Conservation (phyloP, 2,329 filamentous ascomycete genomes). For the Magnaporthales sp. region DNA sequence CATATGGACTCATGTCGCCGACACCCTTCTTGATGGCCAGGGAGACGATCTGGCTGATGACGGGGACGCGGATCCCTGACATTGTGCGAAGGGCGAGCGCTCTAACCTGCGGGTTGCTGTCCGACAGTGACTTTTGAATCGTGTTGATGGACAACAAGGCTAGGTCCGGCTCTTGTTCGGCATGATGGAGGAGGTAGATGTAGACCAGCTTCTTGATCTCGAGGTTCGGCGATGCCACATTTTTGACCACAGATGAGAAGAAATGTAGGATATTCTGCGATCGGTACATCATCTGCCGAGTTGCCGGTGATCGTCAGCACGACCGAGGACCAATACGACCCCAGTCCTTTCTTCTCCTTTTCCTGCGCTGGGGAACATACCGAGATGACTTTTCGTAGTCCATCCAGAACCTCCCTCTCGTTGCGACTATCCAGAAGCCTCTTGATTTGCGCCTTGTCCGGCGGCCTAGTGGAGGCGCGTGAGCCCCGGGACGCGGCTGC, state of each 20-base stretch:
- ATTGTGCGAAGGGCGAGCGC: conserved; percentile 92
- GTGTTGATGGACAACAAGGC: conserved; percentile 96
- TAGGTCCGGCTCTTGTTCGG: conserved; percentile 90
- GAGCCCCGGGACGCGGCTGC: conserved; percentile 74
- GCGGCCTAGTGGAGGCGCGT: conserved; percentile 47
- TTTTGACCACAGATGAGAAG: conserved; percentile 98
- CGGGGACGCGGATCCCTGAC: conserved; percentile 93
- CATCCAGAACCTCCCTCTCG: conserved; percentile 88
- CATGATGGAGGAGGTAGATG: conserved; percentile 94
- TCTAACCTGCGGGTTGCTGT: conserved; percentile 81
- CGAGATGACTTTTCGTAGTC: conserved; percentile 77
- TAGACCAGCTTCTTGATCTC: conserved; percentile 98
- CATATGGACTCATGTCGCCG: conserved; percentile 89
- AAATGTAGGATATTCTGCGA: conserved; percentile 74
- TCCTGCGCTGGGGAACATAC: conserved; percentile 39
- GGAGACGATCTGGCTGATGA: conserved; percentile 95
- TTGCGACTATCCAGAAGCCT: conserved; percentile 89
- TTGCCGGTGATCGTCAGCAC: conserved; percentile 7
- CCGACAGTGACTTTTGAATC: conserved; percentile 94
- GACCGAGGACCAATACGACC: background rate
- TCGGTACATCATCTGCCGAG: conserved; percentile 80
- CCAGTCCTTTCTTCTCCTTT: background rate
- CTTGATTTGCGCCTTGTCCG: conserved; percentile 80
- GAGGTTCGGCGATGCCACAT: conserved; percentile 86
- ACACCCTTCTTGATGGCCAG: conserved; percentile 90